phyloP scores from a whole-genome alignment of 805 yeast species.

The Millerago galiae region DNA sequence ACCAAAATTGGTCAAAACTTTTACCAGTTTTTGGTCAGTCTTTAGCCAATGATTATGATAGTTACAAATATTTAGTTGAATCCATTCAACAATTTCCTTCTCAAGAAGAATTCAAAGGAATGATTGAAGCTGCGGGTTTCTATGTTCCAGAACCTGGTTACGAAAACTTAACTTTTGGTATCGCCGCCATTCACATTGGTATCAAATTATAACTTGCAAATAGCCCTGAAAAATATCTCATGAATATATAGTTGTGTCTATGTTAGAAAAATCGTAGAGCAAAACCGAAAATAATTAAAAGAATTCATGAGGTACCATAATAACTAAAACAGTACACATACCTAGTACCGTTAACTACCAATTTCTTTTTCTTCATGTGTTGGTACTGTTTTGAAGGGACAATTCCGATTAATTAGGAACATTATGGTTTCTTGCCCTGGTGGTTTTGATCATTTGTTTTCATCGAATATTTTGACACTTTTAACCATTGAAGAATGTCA shows the following conservation, averaged over 20 bases:
- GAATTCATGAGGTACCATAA: no score
- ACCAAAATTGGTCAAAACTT: constrained; percentile 82
- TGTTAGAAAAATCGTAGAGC: neutral
- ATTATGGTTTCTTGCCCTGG: no score
- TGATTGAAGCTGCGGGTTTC: constrained; percentile 95
- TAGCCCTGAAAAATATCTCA: neutral
- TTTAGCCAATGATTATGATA: constrained; percentile 90
- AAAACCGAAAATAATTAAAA: no score
- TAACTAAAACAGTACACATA: no score
- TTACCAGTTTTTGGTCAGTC: constrained; percentile 95
- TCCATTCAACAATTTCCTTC: constrained; percentile 87
- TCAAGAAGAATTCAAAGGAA: constrained; percentile 82
- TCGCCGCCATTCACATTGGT: constrained; percentile 94
- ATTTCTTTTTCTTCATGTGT: no score
- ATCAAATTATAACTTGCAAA: constrained; percentile 55
- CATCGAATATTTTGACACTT: neutral
- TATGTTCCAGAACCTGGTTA: constrained; percentile 86
- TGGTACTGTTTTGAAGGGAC: no score
- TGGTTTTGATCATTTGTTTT: neutral
- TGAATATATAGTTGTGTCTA: neutral
- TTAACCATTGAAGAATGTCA: constrained; percentile 8
- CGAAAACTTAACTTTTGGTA: constrained; percentile 90
- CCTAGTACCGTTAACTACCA: no score
- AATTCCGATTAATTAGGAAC: no score
- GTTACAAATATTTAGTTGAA: constrained; percentile 94